phyloP scores from a whole-genome alignment of 345 rosid genomes.

The Salix koriyanagi region DNA sequence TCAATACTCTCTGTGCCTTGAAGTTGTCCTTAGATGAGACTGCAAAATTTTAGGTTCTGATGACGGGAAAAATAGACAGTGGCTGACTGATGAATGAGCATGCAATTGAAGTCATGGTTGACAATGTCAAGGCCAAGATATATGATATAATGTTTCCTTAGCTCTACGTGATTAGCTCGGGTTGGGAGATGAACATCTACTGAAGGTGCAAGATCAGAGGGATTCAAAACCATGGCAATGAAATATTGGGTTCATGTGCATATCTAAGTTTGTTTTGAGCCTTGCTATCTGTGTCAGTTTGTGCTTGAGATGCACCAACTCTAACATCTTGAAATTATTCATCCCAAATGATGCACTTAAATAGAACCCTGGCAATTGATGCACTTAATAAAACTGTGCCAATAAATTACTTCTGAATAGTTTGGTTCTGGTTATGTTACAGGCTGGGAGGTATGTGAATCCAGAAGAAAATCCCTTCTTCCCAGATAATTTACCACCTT shows the following conservation, averaged over 20 bases:
- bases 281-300: too few species aligned
- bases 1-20: too few species aligned
- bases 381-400: too few species aligned
- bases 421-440: slow-evolving; percentile 12
- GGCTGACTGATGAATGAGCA: neutral
- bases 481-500: slow-evolving; percentile 48
- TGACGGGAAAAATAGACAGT: too few species aligned
- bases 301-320: too few species aligned
- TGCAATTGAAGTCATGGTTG: neutral
- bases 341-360: too few species aligned
- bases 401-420: neutral
- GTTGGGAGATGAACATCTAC: neutral
- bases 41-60: neutral
- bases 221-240: neutral
- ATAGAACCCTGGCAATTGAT: too few species aligned
- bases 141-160: neutral
- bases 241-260: too few species aligned
- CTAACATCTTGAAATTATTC: too few species aligned
- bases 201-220: neutral
- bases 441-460: slow-evolving; percentile 74
- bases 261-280: too few species aligned
- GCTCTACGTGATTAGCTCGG: neutral
- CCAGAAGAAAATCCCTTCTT: slow-evolving; percentile 90
- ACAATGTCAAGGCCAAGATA: too few species aligned
- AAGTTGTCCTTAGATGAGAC: neutral